A percentile compares a stretch with the other conserved stretches of the same genome.
These are phyloP conservation scores for Marsdenia floribunda DNA, from an alignment of 257 asterid species.

Conservation along the genomic window DNA sequence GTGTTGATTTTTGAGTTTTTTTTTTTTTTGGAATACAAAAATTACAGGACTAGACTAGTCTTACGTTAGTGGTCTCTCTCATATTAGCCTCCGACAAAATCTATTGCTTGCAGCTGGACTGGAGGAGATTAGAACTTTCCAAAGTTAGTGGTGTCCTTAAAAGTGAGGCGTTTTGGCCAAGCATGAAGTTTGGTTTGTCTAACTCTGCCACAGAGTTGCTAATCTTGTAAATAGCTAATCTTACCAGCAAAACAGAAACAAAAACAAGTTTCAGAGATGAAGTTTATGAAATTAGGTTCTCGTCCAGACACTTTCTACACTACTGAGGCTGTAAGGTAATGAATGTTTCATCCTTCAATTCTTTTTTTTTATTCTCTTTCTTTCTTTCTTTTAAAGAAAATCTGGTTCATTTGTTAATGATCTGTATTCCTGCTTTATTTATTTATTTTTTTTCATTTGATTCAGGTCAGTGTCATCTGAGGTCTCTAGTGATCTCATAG, in stretches of 20 bases:
- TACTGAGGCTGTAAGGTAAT: constrained; percentile 54
- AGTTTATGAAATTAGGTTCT: constrained; percentile 91
- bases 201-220: constrained; percentile 28
- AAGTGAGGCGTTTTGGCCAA: constrained; percentile 16
- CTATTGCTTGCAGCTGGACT: constrained; percentile 33
- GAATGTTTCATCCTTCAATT: not conserved
- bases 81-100: constrained; percentile 20
- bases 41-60: not conserved
- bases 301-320: constrained; percentile 76
- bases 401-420: not conserved
- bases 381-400: not conserved
- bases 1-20: not conserved
- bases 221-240: constrained; percentile 21
- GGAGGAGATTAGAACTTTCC: constrained; percentile 18
- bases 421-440: not conserved
- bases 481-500: constrained; percentile 71
- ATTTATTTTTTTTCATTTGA: constrained; percentile 20
- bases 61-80: constrained; percentile 2
- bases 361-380: too few species aligned
- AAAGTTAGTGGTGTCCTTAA: constrained; percentile 23
- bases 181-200: constrained; percentile 31
- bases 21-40: not conserved
- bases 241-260: not conserved
- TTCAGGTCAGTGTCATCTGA: constrained; percentile 78
- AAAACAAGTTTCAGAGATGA: constrained; percentile 41